These are phyloP conservation scores for Ciborinia camelliae DNA, from an alignment of 2,329 filamentous ascomycete species.

Conservation along the genomic window DNA sequence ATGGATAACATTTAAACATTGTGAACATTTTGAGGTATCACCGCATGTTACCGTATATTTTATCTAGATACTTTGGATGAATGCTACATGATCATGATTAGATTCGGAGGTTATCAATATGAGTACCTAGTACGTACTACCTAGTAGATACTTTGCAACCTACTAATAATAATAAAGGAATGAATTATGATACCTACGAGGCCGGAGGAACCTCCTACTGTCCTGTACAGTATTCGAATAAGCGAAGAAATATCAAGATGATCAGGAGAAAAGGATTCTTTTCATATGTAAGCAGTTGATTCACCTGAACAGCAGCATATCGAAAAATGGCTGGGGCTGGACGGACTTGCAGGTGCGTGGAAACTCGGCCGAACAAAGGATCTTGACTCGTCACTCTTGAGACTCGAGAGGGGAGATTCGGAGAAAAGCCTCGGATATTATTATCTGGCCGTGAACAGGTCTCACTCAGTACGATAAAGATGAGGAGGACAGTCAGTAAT, in stretches of 20 bases:
- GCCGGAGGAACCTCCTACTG: too few relatives aligned
- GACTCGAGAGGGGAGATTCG: neutral
- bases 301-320: neutral
- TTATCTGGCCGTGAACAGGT: neutral
- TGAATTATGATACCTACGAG: too few relatives aligned
- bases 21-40: neutral
- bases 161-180: too few relatives aligned
- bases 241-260: neutral
- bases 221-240: too few relatives aligned
- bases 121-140: neutral
- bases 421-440: neutral
- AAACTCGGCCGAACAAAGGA: conserved; percentile 12
- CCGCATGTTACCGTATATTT: neutral
- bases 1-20: too few relatives aligned
- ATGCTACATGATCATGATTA: neutral
- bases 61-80: neutral
- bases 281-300: neutral
- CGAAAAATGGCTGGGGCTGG: conserved; percentile 5
- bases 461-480: too few relatives aligned
- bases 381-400: too few relatives aligned
- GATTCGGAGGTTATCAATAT: neutral
- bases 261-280: neutral
- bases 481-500: too few relatives aligned
- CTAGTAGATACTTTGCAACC: too few relatives aligned
- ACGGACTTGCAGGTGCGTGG: neutral